Evolutionary conservation across 345 rosid species (phyloP), one percentile per base, ranked within the genome.

Genomic region (Punica granatum): DNA sequence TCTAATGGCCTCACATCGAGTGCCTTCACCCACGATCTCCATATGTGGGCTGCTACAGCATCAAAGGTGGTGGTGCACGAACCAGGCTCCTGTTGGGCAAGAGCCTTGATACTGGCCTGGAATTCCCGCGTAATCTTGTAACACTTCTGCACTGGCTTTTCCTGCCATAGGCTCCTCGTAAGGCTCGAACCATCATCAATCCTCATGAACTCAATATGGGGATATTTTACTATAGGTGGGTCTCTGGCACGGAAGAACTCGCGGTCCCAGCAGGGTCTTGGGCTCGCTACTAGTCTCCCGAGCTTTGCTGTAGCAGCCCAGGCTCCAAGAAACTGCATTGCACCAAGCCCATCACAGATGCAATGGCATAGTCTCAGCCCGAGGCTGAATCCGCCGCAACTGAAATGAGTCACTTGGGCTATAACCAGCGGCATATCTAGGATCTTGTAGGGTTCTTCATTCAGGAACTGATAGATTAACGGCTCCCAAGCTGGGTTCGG

Each of bases 1-100:
- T 88, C 85, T 15, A 65, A 43, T 26, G 96, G 98, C 46, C 80
- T 79, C 14, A 93, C 96, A 26, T 83, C 94, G 14, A 93, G 83
- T 48, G 97, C 92, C 77, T 78, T 88, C 65, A 90, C 97, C 98
- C 97, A 93, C 51, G 97, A 87, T 64, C 87, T 79, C 97, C 98
- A 93, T 48, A 93, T 71, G 72, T 90, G 97, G 70, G 98, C 92
- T 46, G 94, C 93, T 86, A 90, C 71, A 6, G 94, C 92, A 73
- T 93, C 97, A 61, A 93, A 93, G 6, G 88, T 80, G 15, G 87
- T 80, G 18, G 86, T 77, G 75, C 94, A 90, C 8, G 79, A 64
- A 28, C 72, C 73, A 0, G 66, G 39, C 23, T 78, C 81, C 36
- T 78, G 76, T 80, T 86, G 89, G 35, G 92, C 97, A 13, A 77